Evolutionary conservation across 164 flowering plant genomes (phyloP).

Genomic region (Echeveria elegans): DNA sequence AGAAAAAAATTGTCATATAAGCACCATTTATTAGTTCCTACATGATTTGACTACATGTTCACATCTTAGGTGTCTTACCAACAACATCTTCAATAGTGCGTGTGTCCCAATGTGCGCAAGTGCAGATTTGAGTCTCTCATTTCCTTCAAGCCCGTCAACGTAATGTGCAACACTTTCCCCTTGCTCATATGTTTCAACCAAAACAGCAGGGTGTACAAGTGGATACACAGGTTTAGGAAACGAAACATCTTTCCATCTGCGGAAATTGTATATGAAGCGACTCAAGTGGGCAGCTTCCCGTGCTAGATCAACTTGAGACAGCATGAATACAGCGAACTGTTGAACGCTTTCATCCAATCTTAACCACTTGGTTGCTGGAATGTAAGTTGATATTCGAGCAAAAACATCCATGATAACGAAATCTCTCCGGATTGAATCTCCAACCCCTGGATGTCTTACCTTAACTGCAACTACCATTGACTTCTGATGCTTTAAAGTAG

Average conservation of each 20-base stretch:
- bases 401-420: not conserved
- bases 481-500: conserved; percentile 51
- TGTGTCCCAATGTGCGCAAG: conserved; percentile 84
- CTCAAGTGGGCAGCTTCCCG: conserved; percentile 86
- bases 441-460: conserved; percentile 87
- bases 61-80: conserved; percentile 29
- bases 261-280: conserved; percentile 74
- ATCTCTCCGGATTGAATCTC: conserved; percentile 51
- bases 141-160: conserved; percentile 55
- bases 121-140: conserved; percentile 36
- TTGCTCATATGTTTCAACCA: conserved; percentile 80
- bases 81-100: conserved; percentile 81
- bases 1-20: not conserved
- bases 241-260: conserved; percentile 74
- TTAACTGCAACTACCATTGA: conserved; percentile 77
- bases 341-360: conserved; percentile 81
- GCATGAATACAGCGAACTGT: conserved; percentile 79
- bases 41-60: not conserved
- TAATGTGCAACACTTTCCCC: conserved; percentile 61
- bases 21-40: not conserved
- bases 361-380: conserved; percentile 13
- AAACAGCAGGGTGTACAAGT: conserved; percentile 78
- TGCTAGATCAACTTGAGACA: conserved; percentile 88
- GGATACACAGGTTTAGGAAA: conserved; percentile 84
- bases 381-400: not conserved